Conservation (phyloP, 805 yeast species). For the Kodamaea hsintzibuensis region DNA sequence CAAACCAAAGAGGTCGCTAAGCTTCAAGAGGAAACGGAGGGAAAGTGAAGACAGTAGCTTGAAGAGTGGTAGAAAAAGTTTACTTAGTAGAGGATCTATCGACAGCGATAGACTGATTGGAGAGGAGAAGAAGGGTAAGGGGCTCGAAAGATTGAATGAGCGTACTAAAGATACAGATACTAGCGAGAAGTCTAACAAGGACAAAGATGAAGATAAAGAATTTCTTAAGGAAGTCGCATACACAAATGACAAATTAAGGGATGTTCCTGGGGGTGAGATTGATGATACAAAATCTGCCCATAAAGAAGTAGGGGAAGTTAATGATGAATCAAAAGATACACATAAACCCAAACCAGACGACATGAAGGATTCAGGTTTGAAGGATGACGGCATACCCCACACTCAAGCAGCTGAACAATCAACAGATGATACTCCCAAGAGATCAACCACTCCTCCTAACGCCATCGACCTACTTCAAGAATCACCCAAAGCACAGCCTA, state of each 20-base stretch:
- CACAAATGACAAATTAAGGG: background rate
- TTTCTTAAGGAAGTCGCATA: background rate
- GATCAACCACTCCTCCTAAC: background rate
- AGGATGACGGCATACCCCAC: too few species aligned
- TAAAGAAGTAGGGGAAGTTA: background rate
- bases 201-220: background rate
- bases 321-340: background rate
- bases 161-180: background rate
- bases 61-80: background rate
- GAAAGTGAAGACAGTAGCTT: slow-evolving; percentile 3
- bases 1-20: slow-evolving; percentile 11
- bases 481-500: background rate
- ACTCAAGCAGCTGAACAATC: background rate
- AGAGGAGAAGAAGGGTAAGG: background rate
- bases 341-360: too few species aligned
- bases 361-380: too few species aligned
- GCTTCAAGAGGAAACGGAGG: slow-evolving; percentile 8
- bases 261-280: background rate
- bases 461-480: background rate
- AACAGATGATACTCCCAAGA: background rate
- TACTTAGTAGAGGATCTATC: background rate
- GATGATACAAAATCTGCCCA: background rate
- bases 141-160: background rate
- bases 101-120: slow-evolving; percentile 1
- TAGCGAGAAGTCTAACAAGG: background rate